phyloP scores from a whole-genome alignment of 179 eudicot species.

The Spinacia oleracea region DNA sequence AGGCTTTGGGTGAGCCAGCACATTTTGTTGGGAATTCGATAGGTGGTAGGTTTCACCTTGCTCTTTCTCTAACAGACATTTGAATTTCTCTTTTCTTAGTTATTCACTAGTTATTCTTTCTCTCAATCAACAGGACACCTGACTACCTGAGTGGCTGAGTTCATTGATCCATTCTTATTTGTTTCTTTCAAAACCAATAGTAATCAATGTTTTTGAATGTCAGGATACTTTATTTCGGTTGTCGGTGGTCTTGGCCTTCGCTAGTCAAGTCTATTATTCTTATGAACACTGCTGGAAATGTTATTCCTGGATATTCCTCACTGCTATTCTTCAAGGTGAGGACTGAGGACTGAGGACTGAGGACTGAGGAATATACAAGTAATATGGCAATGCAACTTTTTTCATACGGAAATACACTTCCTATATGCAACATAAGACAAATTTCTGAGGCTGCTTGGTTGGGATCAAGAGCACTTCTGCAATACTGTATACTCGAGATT shows the following conservation, averaged over 20 bases:
- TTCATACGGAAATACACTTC: no score
- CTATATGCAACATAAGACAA: no score
- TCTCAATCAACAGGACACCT: no score
- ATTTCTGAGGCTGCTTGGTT: constrained; percentile 72
- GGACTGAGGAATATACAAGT: constrained; percentile 23
- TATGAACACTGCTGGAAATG: constrained; percentile 75
- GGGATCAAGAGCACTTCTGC: constrained; percentile 71
- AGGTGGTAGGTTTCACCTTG: constrained; percentile 59
- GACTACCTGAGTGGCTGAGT: no score
- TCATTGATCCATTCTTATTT: not conserved
- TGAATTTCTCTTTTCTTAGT: no score
- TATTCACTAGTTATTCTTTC: no score
- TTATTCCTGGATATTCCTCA: constrained; percentile 65
- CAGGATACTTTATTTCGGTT: constrained; percentile 80
- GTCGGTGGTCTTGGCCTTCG: constrained; percentile 94
- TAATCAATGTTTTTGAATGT: constrained; percentile 14
- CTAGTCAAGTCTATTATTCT: constrained; percentile 77
- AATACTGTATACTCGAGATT: constrained; percentile 75
- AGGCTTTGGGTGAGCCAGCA: constrained; percentile 89
- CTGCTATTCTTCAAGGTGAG: constrained; percentile 54
- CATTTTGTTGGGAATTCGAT: constrained; percentile 97
- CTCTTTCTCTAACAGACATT: not conserved
- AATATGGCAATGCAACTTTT: not conserved
- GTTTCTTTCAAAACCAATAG: not conserved
- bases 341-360: no score